Base-by-base conservation (phyloP, 495 filamentous ascomycete genomes). In the Tetracladium setigerum region DNA sequence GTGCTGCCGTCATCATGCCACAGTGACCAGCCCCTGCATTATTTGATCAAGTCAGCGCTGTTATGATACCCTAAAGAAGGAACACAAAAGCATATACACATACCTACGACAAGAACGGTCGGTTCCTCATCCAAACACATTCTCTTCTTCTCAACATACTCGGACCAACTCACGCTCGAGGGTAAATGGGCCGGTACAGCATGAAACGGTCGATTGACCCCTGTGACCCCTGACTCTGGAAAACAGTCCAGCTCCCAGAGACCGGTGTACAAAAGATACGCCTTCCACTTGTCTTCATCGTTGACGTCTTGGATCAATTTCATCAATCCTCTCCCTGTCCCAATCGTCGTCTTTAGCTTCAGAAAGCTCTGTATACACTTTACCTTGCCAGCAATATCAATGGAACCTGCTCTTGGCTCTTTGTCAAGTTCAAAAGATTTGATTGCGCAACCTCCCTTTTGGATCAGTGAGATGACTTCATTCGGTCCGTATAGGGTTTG, bases 21-120 rank as follows among this genome's bases (percentile, higher is more conserved):
- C 54, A 60, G 51, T 73, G 70, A 2, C 70, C 68, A 30, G 31
- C 54, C 36, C 14, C 11, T 15, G 27, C 14, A 18, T 49, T 16
- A 44, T 34, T 19, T 18, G 9, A 10, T 33, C 2, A 15, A 11
- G 10, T 14, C 37, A 39, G 16, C 4, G 37, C 19, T 33, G 30
- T 16, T 39, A 13, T 18, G 38, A 16, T 19, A 15, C 14, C 47
- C 22, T 3, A 27, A 27, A 27, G 22, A 27, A 27, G 3, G 17
- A 41, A 2, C 12, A 24, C n/a, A 24, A 24, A 15, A 34, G 24
- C 13, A 32, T 31, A 32, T 41, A 49, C 36, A 38, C 6, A 39
- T 68, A 53, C 79, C 77, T 44, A 84, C 61, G 19, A 84, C 66
- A 9, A 84, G 51, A 1, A 79, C 77, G 1, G 65, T 67, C 0